Conservation (phyloP, 495 filamentous ascomycete species). For the Evernia prunastri region DNA sequence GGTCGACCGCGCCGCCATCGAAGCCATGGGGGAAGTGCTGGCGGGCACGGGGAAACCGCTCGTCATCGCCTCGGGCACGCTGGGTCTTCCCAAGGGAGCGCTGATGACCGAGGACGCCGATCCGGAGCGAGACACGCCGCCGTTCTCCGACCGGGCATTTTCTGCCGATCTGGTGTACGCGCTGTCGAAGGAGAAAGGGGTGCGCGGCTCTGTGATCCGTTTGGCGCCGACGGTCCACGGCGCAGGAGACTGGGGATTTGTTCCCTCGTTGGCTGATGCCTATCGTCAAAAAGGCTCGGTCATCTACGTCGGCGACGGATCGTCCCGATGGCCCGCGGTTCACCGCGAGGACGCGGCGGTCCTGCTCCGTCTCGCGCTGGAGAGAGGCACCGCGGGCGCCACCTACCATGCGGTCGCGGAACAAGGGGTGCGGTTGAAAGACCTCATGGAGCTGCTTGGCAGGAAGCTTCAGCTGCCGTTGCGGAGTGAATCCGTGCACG, state of each 20-base stretch:
- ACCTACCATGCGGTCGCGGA: conserved; percentile 40
- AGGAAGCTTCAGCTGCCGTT: neutral
- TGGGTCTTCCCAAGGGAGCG: neutral
- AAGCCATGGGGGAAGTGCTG: conserved; percentile 34
- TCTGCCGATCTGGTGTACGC: neutral
- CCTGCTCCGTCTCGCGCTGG: conserved; percentile 38
- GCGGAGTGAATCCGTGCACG: neutral
- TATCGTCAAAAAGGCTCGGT: conserved; percentile 13
- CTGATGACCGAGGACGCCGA: neutral
- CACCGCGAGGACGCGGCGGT: conserved; percentile 39
- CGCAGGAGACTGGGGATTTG: neutral
- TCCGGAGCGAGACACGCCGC: neutral
- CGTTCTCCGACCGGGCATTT: neutral
- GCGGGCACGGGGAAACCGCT: conserved; percentile 34
- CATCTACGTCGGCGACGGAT: conserved; percentile 40
- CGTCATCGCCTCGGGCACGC: conserved; percentile 30
- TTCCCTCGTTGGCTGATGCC: neutral
- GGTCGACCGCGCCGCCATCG: conserved; percentile 35
- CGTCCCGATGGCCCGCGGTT: conserved; percentile 38
- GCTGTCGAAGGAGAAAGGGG: neutral
- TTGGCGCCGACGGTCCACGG: neutral
- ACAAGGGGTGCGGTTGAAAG: conserved; percentile 35
- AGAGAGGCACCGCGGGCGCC: conserved; percentile 37
- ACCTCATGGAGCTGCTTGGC: conserved; percentile 36
- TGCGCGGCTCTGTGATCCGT: neutral